Evolutionary conservation across 208 protist species (phyloP).

Genomic region (Trypanosomatidae sp.): DNA sequence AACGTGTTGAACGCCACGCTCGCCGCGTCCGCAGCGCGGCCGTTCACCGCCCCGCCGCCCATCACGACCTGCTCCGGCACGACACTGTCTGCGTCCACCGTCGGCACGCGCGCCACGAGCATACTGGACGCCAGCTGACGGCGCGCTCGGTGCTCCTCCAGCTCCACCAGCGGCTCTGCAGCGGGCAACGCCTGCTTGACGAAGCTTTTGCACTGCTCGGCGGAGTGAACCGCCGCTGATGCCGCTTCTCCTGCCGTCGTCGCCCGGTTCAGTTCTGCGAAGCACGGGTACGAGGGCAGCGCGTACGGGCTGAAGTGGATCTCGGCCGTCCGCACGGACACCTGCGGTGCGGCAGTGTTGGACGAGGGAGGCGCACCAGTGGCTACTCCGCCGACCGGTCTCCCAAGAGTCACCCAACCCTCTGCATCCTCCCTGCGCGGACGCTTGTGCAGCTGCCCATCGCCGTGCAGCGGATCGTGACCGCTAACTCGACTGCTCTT

Average conservation of each 20-base stretch:
- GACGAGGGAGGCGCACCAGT: background rate
- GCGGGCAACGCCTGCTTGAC: slow-evolving; percentile 35
- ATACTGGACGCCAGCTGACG: slow-evolving; percentile 26
- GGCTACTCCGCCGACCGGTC: background rate
- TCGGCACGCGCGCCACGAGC: slow-evolving; percentile 35
- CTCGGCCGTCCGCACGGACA: slow-evolving; percentile 16
- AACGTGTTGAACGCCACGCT: slow-evolving; percentile 52
- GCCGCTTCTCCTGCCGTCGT: background rate
- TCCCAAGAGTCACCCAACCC: slow-evolving; percentile 40
- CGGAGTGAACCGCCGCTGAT: background rate
- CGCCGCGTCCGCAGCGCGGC: slow-evolving; percentile 1
- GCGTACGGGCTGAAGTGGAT: slow-evolving; percentile 14
- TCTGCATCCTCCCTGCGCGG: slow-evolving; percentile 23
- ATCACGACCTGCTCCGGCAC: slow-evolving; percentile 36
- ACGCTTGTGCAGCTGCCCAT: background rate
- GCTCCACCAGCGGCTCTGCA: slow-evolving; percentile 36
- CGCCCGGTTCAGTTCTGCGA: slow-evolving; percentile 16
- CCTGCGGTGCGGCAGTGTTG: too few species aligned
- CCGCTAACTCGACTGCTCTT: too few species aligned
- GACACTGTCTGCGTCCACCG: slow-evolving; percentile 53
- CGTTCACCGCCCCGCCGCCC: slow-evolving; percentile 3
- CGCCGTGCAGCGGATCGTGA: background rate
- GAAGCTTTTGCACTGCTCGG: slow-evolving; percentile 12
- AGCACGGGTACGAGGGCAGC: slow-evolving; percentile 52
- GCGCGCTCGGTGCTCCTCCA: slow-evolving; percentile 24